Evolutionary conservation across 2,329 filamentous ascomycete genomes (phyloP).

Genomic region (Talaromyces amestolkiae): DNA sequence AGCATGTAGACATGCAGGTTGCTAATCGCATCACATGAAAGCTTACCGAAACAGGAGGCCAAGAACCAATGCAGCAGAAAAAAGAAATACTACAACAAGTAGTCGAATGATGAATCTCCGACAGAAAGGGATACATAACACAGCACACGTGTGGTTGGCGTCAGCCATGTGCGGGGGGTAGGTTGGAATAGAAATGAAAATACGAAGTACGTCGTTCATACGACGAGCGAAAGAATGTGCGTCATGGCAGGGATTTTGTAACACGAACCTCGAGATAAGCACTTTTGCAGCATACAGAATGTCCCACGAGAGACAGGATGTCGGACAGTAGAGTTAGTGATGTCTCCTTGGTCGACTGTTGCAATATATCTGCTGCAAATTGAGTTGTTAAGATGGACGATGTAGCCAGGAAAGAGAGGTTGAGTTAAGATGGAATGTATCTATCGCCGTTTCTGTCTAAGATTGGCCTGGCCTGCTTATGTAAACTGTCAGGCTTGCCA

Average conservation of each 20-base stretch:
- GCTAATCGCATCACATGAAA: slow-evolving; percentile 6
- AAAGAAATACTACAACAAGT: not conserved
- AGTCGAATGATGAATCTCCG: not conserved
- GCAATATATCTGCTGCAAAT: not conserved
- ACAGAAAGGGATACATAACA: slow-evolving; percentile 1
- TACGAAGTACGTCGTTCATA: not conserved
- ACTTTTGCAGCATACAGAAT: slow-evolving; percentile 11
- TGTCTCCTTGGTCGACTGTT: not conserved
- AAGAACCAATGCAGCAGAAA: not conserved
- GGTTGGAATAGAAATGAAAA: slow-evolving; percentile 3
- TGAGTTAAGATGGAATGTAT: not conserved
- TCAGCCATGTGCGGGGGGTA: slow-evolving; percentile 11
- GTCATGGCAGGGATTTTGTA: slow-evolving; percentile 19
- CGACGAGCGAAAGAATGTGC: slow-evolving; percentile 16
- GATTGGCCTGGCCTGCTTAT: slow-evolving; percentile 13
- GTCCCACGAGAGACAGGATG: not conserved
- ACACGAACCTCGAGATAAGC: slow-evolving; percentile 22
- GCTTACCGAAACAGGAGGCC: slow-evolving; percentile 11
- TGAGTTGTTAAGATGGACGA: not conserved
- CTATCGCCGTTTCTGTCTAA: slow-evolving; percentile 15
- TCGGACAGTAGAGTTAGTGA: too few species aligned
- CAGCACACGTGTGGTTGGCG: slow-evolving; percentile 11
- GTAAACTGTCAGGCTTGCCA: slow-evolving; percentile 4
- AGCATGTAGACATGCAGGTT: slow-evolving; percentile 6
- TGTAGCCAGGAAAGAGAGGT: slow-evolving; percentile 1